phyloP scores from a whole-genome alignment of 108 stramenopile genomes.

The Skeletonema marinoi region DNA sequence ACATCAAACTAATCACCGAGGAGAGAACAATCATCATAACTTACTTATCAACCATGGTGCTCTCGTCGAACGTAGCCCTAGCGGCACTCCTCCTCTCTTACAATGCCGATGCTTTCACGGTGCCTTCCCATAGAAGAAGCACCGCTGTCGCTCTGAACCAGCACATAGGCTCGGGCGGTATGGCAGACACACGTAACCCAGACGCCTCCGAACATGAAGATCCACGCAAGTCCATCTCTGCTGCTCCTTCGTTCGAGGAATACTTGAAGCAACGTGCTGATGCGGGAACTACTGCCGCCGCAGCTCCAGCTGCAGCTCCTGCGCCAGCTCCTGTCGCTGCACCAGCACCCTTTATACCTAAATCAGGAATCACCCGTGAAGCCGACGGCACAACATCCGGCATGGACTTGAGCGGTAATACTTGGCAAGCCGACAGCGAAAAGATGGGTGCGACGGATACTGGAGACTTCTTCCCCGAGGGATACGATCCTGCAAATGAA shows the following conservation, averaged over 20 bases:
- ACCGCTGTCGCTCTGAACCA: not conserved
- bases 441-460: conserved; percentile 86
- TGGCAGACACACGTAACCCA: conserved; percentile 73
- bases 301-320: conserved; percentile 2
- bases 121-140: not conserved
- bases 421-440: conserved; percentile 79
- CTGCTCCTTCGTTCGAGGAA: conserved; percentile 74
- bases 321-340: conserved; percentile 16
- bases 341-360: not conserved
- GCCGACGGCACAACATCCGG: conserved; percentile 12
- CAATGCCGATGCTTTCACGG: conserved; percentile 1
- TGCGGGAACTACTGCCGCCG: not conserved
- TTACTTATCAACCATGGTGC: not conserved
- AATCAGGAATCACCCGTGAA: not conserved
- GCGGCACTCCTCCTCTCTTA: conserved; percentile 3
- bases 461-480: conserved; percentile 86
- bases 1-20: too few relatives aligned
- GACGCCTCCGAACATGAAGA: conserved; percentile 59
- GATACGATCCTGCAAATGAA: conserved; percentile 64
- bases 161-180: conserved; percentile 59
- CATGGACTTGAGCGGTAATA: conserved; percentile 64
- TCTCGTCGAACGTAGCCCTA: not conserved
- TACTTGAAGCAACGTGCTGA: conserved; percentile 63
- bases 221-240: conserved; percentile 74
- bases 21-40: not conserved